Percentiles rank a stretch among this genome's conserved stretches.
These are phyloP conservation scores for Coelastrella sp. DNA, from an alignment of 139 green algal genomes.

Conservation along the genomic window DNA sequence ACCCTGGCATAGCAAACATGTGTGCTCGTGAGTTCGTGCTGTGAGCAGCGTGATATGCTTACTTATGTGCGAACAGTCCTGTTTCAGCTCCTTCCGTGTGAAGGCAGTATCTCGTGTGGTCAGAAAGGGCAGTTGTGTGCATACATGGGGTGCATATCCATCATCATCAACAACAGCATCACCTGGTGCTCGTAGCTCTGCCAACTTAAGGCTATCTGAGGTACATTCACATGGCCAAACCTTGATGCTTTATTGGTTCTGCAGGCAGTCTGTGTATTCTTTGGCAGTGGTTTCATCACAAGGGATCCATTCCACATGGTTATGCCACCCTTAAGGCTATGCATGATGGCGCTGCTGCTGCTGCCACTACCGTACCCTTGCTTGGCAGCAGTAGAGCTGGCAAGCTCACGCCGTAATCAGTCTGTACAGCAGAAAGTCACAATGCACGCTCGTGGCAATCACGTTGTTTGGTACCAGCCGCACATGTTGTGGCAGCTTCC, in stretches of 20 bases:
- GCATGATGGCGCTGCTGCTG: background rate
- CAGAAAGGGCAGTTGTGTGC: no score
- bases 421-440: background rate
- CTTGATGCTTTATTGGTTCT: background rate
- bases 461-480: background rate
- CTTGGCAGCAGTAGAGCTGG: background rate
- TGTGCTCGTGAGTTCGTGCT: no score
- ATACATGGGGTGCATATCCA: no score
- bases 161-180: no score
- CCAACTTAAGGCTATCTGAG: background rate
- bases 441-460: background rate
- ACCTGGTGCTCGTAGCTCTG: no score
- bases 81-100: no score
- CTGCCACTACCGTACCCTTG: constrained; percentile 4
- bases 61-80: no score
- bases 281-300: constrained; percentile 18
- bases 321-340: background rate
- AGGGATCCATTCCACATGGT: constrained; percentile 21
- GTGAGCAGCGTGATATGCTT: no score
- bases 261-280: constrained; percentile 10
- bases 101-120: no score
- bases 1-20: no score
- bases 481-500: constrained; percentile 21
- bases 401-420: background rate
- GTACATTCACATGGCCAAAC: background rate